Evolutionary conservation across 2,329 filamentous ascomycete species (phyloP).

Genomic region (Metarhizium guizhouense): DNA sequence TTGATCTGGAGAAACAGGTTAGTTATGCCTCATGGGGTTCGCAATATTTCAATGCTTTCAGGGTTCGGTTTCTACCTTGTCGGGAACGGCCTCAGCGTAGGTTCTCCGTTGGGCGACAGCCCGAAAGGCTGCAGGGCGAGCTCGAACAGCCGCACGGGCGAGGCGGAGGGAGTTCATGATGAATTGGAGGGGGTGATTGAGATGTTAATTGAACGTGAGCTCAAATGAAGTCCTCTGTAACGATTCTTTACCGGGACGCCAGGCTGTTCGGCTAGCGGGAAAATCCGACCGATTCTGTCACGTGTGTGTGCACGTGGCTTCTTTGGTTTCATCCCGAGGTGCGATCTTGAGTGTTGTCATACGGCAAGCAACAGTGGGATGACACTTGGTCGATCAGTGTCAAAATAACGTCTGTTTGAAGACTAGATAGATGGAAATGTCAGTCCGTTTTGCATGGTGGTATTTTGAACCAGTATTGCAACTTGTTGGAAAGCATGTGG

Average conservation of each 20-base stretch:
- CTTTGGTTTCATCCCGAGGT: background rate
- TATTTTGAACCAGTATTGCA: no score
- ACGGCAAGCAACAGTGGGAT: no score
- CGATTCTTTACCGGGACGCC: slow-evolving; percentile 37
- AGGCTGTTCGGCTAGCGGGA: slow-evolving; percentile 31
- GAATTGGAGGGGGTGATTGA: slow-evolving; percentile 39
- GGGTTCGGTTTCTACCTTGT: slow-evolving; percentile 53
- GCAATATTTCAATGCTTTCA: slow-evolving; percentile 13
- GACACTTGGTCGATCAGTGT: no score
- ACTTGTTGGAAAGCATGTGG: no score
- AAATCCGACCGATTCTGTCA: slow-evolving; percentile 28
- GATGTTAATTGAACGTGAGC: slow-evolving; percentile 34
- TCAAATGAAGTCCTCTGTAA: slow-evolving; percentile 32
- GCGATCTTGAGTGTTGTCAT: background rate
- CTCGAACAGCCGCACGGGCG: slow-evolving; percentile 81
- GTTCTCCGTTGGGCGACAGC: slow-evolving; percentile 74
- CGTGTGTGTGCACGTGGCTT: slow-evolving; percentile 23
- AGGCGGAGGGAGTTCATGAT: slow-evolving; percentile 93
- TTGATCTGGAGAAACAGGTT: slow-evolving; percentile 57
- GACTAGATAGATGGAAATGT: no score
- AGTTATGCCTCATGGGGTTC: slow-evolving; percentile 11
- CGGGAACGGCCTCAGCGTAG: slow-evolving; percentile 80
- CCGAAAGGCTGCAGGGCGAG: slow-evolving; percentile 67
- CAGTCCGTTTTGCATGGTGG: no score
- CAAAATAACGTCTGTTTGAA: no score